A percentile compares a stretch with the other conserved stretches of the same genome.
Evolutionary conservation across 345 rosid genomes (phyloP).

Genomic region (Balakata baccata): DNA sequence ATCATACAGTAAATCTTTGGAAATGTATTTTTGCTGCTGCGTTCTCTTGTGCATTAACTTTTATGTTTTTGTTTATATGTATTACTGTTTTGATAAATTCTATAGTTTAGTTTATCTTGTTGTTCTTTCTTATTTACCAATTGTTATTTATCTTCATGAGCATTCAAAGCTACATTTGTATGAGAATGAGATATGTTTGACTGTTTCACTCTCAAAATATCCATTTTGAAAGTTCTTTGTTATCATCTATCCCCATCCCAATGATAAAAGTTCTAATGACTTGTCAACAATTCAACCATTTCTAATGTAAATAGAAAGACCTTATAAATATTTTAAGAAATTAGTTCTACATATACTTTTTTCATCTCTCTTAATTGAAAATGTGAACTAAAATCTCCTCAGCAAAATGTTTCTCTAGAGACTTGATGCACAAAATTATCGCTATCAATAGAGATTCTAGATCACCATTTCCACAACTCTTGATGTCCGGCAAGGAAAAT

Average conservation of each 20-base stretch:
- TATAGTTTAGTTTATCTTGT: no score
- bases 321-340: not conserved
- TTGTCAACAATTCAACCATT: slow-evolving; percentile 30
- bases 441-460: slow-evolving; percentile 47
- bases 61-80: no score
- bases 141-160: not conserved
- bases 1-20: no score
- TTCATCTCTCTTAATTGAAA: not conserved
- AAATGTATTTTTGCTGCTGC: no score
- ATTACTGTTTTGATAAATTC: no score
- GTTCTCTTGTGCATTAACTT: no score
- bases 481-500: slow-evolving; percentile 49
- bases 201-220: no score
- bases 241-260: slow-evolving; percentile 89
- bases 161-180: slow-evolving; percentile 32
- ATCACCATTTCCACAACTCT: slow-evolving; percentile 52
- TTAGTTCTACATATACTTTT: no score
- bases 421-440: slow-evolving; percentile 52
- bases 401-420: slow-evolving; percentile 84
- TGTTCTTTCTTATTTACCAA: no score
- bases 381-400: slow-evolving; percentile 41
- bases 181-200: no score
- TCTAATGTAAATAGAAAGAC: not conserved
- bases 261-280: slow-evolving; percentile 50
- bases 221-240: no score